phyloP scores from a whole-genome alignment of 1,139 yeast genomes.

The Spencermartinsiella ligniputridi region DNA sequence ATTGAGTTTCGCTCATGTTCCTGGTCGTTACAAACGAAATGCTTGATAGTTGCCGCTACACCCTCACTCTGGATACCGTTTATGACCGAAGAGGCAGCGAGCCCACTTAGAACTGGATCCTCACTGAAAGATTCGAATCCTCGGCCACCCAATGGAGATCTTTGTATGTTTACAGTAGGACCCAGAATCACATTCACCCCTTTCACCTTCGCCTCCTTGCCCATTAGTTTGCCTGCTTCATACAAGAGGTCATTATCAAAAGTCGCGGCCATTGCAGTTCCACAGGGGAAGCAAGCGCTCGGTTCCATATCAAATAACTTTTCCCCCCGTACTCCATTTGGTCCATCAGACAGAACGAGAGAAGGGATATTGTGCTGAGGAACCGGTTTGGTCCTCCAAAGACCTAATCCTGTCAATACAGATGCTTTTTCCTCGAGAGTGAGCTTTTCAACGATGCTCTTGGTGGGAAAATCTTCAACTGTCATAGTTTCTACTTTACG shows the following conservation, averaged over 20 bases:
- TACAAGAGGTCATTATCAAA: constrained; percentile 41
- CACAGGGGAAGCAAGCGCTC: constrained; percentile 52
- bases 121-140: constrained; percentile 61
- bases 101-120: constrained; percentile 56
- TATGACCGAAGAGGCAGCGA: constrained; percentile 45
- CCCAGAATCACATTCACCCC: constrained; percentile 49
- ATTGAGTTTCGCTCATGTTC: constrained; percentile 52
- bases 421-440: constrained; percentile 47
- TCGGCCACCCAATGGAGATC: constrained; percentile 59
- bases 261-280: constrained; percentile 43
- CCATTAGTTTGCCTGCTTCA: constrained; percentile 47
- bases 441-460: constrained; percentile 40
- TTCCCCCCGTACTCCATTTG: constrained; percentile 53
- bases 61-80: constrained; percentile 52
- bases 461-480: constrained; percentile 32
- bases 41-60: constrained; percentile 55
- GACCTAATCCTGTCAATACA: constrained; percentile 40
- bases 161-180: constrained; percentile 44
- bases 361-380: constrained; percentile 43
- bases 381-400: constrained; percentile 52
- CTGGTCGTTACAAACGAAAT: constrained; percentile 56
- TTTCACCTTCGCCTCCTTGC: constrained; percentile 46
- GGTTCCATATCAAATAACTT: constrained; percentile 44
- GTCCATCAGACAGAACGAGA: constrained; percentile 45
- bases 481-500: too few relatives aligned